Percentiles rank a stretch among this genome's conserved stretches.
phyloP scores from a whole-genome alignment of 2,329 filamentous ascomycete species.

The Alternaria infectoria region DNA sequence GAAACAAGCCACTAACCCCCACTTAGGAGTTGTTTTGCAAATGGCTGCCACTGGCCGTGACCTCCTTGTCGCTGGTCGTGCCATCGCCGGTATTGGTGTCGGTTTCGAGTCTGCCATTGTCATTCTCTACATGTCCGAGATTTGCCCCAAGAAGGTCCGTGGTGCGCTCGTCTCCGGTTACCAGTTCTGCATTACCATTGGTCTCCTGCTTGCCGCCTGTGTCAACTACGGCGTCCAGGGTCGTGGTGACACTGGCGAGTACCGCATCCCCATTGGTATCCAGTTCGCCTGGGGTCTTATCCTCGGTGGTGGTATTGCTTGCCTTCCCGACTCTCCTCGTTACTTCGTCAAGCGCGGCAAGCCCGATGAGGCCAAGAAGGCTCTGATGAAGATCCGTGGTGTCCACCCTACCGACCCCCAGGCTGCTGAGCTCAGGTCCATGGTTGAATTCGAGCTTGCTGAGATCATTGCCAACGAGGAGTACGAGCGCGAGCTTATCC shows the following conservation, averaged over 20 bases:
- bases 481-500: conserved; percentile 67
- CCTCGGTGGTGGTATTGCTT: conserved; percentile 71
- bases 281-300: conserved; percentile 84
- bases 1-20: conserved; percentile 44
- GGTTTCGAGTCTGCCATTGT: conserved; percentile 49
- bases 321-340: conserved; percentile 84
- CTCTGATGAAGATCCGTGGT: conserved; percentile 1
- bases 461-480: conserved; percentile 91
- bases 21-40: conserved; percentile 45
- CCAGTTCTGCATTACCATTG: conserved; percentile 83
- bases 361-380: conserved; percentile 63
- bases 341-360: conserved; percentile 87
- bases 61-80: not conserved
- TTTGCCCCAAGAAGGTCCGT: conserved; percentile 74
- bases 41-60: not conserved
- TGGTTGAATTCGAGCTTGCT: conserved; percentile 74
- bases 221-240: conserved; percentile 75
- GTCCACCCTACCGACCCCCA: not conserved
- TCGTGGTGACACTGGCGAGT: conserved; percentile 67
- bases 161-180: conserved; percentile 78
- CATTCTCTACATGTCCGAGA: conserved; percentile 81
- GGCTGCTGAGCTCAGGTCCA: not conserved
- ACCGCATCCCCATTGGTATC: conserved; percentile 76
- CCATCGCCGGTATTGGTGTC: not conserved
- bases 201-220: conserved; percentile 75